These are phyloP conservation scores for Aspergillus quadrilineatus DNA, from an alignment of 2,329 filamentous ascomycete species.

Conservation along the genomic window DNA sequence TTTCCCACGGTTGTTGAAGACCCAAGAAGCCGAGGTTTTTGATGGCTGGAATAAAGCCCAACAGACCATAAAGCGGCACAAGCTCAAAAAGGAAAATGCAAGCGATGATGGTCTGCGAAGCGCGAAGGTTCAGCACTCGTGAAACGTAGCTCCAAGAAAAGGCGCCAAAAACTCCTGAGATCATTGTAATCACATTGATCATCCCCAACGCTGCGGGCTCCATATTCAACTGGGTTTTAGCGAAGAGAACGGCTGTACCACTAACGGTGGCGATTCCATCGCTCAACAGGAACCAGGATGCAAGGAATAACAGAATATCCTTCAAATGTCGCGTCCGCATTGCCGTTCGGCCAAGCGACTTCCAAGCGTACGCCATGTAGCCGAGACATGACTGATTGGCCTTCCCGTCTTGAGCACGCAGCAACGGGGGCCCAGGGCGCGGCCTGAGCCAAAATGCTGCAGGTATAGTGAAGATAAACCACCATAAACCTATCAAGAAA, in stretches of 20 bases:
- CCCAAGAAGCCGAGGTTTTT: slow-evolving; percentile 72
- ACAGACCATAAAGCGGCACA: slow-evolving; percentile 85
- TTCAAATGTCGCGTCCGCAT: slow-evolving; percentile 71
- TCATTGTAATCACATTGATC: slow-evolving; percentile 89
- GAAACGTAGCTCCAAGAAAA: slow-evolving; percentile 86
- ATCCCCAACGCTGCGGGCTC: slow-evolving; percentile 80
- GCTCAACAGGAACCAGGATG: slow-evolving; percentile 90
- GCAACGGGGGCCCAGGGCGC: slow-evolving; percentile 80
- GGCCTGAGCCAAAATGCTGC: slow-evolving; percentile 83
- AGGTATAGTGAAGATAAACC: slow-evolving; percentile 87
- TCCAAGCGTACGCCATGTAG: slow-evolving; percentile 84
- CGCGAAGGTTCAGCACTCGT: slow-evolving; percentile 64
- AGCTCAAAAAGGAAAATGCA: slow-evolving; percentile 89
- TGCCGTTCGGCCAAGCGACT: slow-evolving; percentile 76
- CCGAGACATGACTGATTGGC: slow-evolving; percentile 58
- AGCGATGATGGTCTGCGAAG: slow-evolving; percentile 86
- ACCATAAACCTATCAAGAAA: slow-evolving; percentile 86
- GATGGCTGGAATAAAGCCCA: slow-evolving; percentile 82
- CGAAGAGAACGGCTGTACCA: slow-evolving; percentile 91
- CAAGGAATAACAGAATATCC: slow-evolving; percentile 81
- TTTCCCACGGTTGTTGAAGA: slow-evolving; percentile 93
- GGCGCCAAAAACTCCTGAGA: slow-evolving; percentile 79
- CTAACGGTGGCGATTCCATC: slow-evolving; percentile 94
- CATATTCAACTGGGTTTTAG: slow-evolving; percentile 92
- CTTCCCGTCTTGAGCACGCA: slow-evolving; percentile 38